A percentile compares a stretch with the other conserved stretches of the same genome.
Evolutionary conservation across 2,329 filamentous ascomycete species (phyloP).

Genomic region (Fusarium euwallaceae): DNA sequence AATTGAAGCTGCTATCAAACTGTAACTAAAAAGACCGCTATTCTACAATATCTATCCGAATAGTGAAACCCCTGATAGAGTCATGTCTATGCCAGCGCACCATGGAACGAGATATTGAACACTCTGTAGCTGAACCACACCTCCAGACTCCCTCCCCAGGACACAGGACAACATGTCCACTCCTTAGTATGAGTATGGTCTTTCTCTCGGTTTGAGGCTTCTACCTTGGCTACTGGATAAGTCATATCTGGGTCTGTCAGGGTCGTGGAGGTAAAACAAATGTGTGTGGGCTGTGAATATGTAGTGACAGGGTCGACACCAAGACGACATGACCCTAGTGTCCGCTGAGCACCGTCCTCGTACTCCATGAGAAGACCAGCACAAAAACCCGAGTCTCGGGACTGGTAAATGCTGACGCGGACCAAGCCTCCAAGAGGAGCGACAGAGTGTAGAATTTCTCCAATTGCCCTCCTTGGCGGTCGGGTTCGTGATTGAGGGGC

Average conservation of each 20-base stretch:
- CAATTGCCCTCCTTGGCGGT: no score
- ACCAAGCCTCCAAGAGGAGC: not conserved
- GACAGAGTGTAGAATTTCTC: not conserved
- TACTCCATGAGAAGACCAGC: conserved; percentile 8
- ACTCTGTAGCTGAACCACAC: not conserved
- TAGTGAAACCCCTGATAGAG: not conserved
- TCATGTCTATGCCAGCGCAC: not conserved
- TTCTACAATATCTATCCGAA: not conserved
- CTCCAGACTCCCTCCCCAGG: not conserved
- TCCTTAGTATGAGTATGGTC: not conserved
- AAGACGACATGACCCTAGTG: conserved; percentile 6
- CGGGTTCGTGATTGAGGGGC: not conserved
- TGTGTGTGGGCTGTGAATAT: not conserved
- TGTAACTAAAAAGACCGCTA: not conserved
- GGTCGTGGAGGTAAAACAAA: not conserved
- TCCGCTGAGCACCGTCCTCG: not conserved
- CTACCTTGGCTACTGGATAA: not conserved
- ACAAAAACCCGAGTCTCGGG: not conserved
- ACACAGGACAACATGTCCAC: not conserved
- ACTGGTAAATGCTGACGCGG: not conserved
- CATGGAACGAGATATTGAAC: not conserved
- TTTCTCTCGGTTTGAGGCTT: not conserved
- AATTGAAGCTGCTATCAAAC: not conserved
- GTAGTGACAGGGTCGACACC: conserved; percentile 1
- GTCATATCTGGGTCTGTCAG: not conserved